A percentile compares a stretch with the other conserved stretches of the same genome.
phyloP scores from a whole-genome alignment of 768 basidiomycete genomes.

The Dendrothele bispora region DNA sequence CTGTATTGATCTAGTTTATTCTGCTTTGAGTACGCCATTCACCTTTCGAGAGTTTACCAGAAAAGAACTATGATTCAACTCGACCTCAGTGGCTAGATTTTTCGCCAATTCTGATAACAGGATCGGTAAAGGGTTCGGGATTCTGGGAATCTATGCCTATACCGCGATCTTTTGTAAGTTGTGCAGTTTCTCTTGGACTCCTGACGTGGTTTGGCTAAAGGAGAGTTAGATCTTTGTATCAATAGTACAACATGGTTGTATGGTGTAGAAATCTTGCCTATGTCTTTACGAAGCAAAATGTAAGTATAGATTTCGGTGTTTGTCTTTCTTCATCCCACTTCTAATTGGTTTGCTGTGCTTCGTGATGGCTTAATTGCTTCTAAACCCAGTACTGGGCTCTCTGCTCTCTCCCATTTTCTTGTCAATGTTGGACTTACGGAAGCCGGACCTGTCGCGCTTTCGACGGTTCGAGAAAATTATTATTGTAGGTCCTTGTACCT shows the following conservation, averaged over 20 bases:
- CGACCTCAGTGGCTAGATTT: not conserved
- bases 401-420: constrained; percentile 3
- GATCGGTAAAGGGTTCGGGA: constrained; percentile 2
- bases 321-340: not conserved
- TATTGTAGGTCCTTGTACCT: no score
- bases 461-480: no score
- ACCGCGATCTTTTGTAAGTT: constrained; percentile 1
- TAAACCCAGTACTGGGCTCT: constrained; percentile 1
- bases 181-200: no score
- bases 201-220: not conserved
- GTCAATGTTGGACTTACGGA: constrained; percentile 1
- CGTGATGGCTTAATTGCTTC: not conserved
- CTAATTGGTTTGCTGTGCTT: not conserved
- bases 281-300: not conserved
- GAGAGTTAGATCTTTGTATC: not conserved
- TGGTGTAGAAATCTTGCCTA: constrained; percentile 2
- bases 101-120: constrained; percentile 1
- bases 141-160: constrained; percentile 1
- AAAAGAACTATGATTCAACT: not conserved
- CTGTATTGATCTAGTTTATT: constrained; percentile 3
- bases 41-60: not conserved
- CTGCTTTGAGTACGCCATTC: not conserved
- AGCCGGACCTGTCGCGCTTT: not conserved
- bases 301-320: no score
- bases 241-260: constrained; percentile 4